Base-by-base conservation (phyloP, 352 stramenopile genomes). In the Phytophthora sp. region DNA sequence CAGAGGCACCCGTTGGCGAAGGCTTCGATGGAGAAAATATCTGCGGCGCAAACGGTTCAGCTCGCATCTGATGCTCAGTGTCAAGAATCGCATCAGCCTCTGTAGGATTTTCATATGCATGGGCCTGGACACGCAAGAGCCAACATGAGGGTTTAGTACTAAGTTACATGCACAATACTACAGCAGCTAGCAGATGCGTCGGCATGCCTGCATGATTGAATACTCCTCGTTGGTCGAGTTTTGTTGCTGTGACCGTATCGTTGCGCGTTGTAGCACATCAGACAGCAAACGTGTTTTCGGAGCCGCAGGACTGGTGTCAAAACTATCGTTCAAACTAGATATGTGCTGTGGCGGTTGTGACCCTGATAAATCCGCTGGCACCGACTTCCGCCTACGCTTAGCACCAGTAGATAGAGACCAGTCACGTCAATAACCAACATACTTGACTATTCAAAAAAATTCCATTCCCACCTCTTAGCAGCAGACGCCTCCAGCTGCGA, bases 241-340 rank as follows among this genome's bases (percentile, higher is more conserved):
- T 29, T 71, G 69, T 26, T 78, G 76, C 41, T 90, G 81, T 18
- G 81, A 92, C 0, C 86, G 50, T n/a, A 76, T 47, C n/a, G 80
- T 92, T 38, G 84, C 84, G 24, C 75, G 80, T 29, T 84, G 63
- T 18, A 92, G 60, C 1, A 92, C 73, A 61, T 92, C 80, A 0
- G 80, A 80, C 15, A 92, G 45, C 0, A 76, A 62, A 13, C 60
- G 70, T 55, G 53, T 74, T 57, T 78, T 83, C 2, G 57, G 21
- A 11, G 12, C 21, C 21, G 26, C 23, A 38, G 13, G 45, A 9
- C 26, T 57, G 15, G 9, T 44, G 13, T 26, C 27, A 12, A 47
- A 21, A 7, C 21, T 74, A 26, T 58, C 58, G 30, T 38, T 36
- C 42, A 39, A 13, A 20, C 8, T 71, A 21, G 7, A 70, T 53